phyloP scores from a whole-genome alignment of 2,329 filamentous ascomycete genomes.

The Phaeophleospora eucalypticola region DNA sequence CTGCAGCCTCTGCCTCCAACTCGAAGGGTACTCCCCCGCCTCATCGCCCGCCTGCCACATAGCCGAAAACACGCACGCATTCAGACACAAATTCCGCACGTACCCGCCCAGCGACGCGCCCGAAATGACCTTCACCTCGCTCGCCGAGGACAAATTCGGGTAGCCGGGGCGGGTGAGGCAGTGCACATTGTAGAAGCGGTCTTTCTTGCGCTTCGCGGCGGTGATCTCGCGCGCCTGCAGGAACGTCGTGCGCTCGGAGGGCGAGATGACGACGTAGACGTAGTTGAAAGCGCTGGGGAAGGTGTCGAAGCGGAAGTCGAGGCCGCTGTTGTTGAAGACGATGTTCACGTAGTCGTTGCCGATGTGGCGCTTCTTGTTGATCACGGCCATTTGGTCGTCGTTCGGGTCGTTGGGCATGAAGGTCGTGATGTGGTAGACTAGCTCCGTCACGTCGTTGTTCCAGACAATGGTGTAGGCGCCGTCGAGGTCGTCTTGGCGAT shows the following conservation, averaged over 20 bases:
- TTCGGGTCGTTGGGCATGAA: constrained; percentile 92
- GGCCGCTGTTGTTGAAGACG: constrained; percentile 93
- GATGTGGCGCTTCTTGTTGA: constrained; percentile 85
- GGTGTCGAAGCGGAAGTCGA: constrained; percentile 79
- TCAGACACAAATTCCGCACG: constrained; percentile 82
- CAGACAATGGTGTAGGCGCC: constrained; percentile 88
- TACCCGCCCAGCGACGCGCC: constrained; percentile 77
- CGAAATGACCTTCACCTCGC: constrained; percentile 83
- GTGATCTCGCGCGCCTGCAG: constrained; percentile 54
- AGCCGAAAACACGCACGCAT: constrained; percentile 85
- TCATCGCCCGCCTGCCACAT: constrained; percentile 70
- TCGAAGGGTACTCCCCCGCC: constrained; percentile 65
- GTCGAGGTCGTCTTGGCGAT: constrained; percentile 71
- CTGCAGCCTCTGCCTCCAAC: constrained; percentile 81
- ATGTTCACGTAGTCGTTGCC: constrained; percentile 98
- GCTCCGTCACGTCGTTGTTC: constrained; percentile 90
- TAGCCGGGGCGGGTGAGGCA: constrained; percentile 85
- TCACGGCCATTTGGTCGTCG: constrained; percentile 56
- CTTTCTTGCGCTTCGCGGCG: constrained; percentile 35
- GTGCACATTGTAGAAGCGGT: constrained; percentile 78
- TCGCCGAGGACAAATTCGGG: constrained; percentile 84
- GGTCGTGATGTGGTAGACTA: constrained; percentile 92
- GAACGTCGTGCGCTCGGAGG: constrained; percentile 74
- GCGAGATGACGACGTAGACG: constrained; percentile 93
- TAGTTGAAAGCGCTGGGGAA: constrained; percentile 96